Percentiles rank a stretch among this genome's conserved stretches.
phyloP scores from a whole-genome alignment of 129 eudicot species.

The Calendula officinalis region DNA sequence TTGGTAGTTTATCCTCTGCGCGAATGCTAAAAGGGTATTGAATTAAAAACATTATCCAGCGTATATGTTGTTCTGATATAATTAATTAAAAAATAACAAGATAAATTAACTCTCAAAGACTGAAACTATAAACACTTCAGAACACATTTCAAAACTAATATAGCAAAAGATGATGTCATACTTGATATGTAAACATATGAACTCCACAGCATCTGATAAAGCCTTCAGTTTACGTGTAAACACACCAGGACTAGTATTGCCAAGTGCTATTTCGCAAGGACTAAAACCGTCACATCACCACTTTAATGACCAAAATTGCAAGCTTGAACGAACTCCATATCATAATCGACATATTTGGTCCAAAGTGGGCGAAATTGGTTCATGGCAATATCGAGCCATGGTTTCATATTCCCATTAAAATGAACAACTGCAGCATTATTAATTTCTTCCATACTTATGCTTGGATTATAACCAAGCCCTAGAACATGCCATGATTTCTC shows the following conservation, averaged over 20 bases:
- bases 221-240: slow-evolving; percentile 43
- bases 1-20: not conserved
- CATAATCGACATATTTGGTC: slow-evolving; percentile 68
- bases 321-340: slow-evolving; percentile 58
- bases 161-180: slow-evolving; percentile 36
- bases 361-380: slow-evolving; percentile 65
- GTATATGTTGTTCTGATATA: slow-evolving; percentile 21
- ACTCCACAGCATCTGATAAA: slow-evolving; percentile 26
- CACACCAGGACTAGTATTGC: slow-evolving; percentile 32
- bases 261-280: slow-evolving; percentile 25
- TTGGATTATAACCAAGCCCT: slow-evolving; percentile 76
- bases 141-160: slow-evolving; percentile 33
- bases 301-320: slow-evolving; percentile 61
- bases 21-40: slow-evolving; percentile 1
- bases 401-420: slow-evolving; percentile 68
- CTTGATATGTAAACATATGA: slow-evolving; percentile 31
- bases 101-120: slow-evolving; percentile 23
- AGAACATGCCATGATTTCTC: slow-evolving; percentile 78
- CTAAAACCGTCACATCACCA: slow-evolving; percentile 14
- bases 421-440: slow-evolving; percentile 66
- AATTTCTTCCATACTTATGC: slow-evolving; percentile 63
- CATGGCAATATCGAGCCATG: slow-evolving; percentile 75
- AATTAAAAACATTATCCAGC: slow-evolving; percentile 1
- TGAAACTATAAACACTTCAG: slow-evolving; percentile 47
- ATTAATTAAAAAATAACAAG: slow-evolving; percentile 20